Conservation (phyloP, 768 basidiomycete genomes). For the Amanita molliuscula region DNA sequence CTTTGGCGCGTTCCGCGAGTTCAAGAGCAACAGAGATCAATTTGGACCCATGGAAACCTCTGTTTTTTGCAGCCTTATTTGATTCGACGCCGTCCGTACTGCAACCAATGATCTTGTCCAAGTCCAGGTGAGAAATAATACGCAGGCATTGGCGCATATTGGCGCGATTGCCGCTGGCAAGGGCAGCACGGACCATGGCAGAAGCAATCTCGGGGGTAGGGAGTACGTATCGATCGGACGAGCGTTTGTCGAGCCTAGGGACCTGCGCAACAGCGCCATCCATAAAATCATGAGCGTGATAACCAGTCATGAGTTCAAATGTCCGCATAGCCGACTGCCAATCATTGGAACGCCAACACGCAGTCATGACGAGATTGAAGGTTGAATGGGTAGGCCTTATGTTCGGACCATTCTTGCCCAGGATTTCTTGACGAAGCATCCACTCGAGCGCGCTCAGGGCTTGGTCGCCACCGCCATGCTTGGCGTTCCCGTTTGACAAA, state of each 20-base stretch:
- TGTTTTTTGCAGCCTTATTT: constrained; percentile 22
- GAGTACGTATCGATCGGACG: constrained; percentile 30
- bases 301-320: constrained; percentile 70
- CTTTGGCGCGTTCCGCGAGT: constrained; percentile 17
- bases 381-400: constrained; percentile 39
- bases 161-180: constrained; percentile 31
- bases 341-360: constrained; percentile 55
- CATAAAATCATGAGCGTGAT: constrained; percentile 42
- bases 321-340: constrained; percentile 47
- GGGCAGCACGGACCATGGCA: constrained; percentile 46
- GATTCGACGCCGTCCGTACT: constrained; percentile 13
- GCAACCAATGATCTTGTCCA: constrained; percentile 22
- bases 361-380: constrained; percentile 51
- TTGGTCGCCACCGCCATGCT: constrained; percentile 28
- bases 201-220: constrained; percentile 48
- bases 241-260: constrained; percentile 33
- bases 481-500: constrained; percentile 17
- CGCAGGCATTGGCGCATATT: constrained; percentile 48
- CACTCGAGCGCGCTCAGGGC: constrained; percentile 56
- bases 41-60: constrained; percentile 34
- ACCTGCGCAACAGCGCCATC: constrained; percentile 26
- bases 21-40: constrained; percentile 36
- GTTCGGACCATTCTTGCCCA: constrained; percentile 31
- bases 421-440: constrained; percentile 51
- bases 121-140: constrained; percentile 39